Conservation (phyloP, 129 eudicot genomes). For the Escallonia herrerae region DNA sequence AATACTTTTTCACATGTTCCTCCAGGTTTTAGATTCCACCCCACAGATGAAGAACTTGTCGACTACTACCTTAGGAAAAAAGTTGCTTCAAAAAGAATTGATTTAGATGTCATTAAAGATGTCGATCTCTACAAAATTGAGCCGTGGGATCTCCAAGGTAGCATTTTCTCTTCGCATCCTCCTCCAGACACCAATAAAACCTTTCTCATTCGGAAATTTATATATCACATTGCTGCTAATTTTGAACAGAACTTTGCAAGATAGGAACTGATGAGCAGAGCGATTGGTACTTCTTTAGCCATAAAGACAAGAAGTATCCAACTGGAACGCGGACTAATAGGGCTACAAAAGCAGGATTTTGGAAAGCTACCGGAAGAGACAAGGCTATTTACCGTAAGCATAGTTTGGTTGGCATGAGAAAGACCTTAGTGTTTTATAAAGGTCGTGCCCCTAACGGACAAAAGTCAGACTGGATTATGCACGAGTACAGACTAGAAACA, state of each 20-base stretch:
- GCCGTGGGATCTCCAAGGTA: constrained; percentile 47
- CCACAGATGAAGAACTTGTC: constrained; percentile 39
- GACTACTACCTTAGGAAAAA: constrained; percentile 42
- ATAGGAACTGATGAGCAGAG: constrained; percentile 53
- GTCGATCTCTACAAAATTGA: constrained; percentile 34
- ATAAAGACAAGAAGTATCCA: constrained; percentile 22
- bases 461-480: constrained; percentile 12
- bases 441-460: constrained; percentile 53
- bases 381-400: constrained; percentile 29
- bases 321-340: constrained; percentile 39
- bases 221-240: not conserved
- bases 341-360: constrained; percentile 51
- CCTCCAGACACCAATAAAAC: too few relatives aligned
- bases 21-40: constrained; percentile 47
- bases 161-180: not conserved
- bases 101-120: constrained; percentile 34
- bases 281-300: constrained; percentile 57
- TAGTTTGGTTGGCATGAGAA: constrained; percentile 48
- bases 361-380: constrained; percentile 35
- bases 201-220: too few relatives aligned
- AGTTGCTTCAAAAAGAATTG: constrained; percentile 33
- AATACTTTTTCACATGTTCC: constrained; percentile 34
- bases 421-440: constrained; percentile 50
- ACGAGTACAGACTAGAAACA: constrained; percentile 41
- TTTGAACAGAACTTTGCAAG: constrained; percentile 36